Base-by-base conservation (phyloP, 2,329 filamentous ascomycete genomes). In the Metarhizium anisopliae region DNA sequence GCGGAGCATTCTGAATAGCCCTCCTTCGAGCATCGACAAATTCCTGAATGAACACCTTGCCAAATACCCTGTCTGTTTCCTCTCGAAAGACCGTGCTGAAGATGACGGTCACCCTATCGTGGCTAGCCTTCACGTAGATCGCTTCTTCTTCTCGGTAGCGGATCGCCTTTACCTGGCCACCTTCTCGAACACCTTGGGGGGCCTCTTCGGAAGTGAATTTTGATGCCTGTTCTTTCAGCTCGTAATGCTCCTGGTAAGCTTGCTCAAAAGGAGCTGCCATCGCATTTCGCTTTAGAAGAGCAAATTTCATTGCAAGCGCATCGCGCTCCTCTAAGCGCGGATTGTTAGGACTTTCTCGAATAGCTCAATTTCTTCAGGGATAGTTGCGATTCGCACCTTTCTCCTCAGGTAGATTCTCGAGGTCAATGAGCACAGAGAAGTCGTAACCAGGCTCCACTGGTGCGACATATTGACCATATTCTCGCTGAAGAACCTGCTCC, bases 241-340 rank as follows among this genome's bases (percentile, higher is more conserved):
- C 81, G 67, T 92, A 88, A 74, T 96, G 90, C 71, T 96, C 91
- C 66, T 95, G 84, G 70, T 97, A 99, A 25, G 95, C 94, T 68
- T 92, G 88, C 76, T 99, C 94, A 72, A 99, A 99, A 1, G 95
- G 94, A 52, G 94, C 93, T 59, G 94, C 95, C 94, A 99, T 97
- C 63, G 90, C 91, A 72, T 99, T 97, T 67, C 95, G 91, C 80
- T 97, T 99, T 66, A 99, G 75, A 61, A 99, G 79, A 58, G 92
- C 89, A 67, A 97, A 86, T 68, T 92, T 87, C 72, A 84, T 84
- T 64, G 96, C 85, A 59, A 99, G 78, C 59, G 91, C 92, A 66
- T 96, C 90, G 63, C 86, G 85, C 61, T 84, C 89, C 72, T 96
- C 93, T 87, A 60, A 52, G 50, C 42, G 38, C 60, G 50, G 60